Evolutionary conservation across 2,329 filamentous ascomycete genomes (phyloP), one percentile per base, ranked within the genome.

Genomic region (Helotiales sp.): DNA sequence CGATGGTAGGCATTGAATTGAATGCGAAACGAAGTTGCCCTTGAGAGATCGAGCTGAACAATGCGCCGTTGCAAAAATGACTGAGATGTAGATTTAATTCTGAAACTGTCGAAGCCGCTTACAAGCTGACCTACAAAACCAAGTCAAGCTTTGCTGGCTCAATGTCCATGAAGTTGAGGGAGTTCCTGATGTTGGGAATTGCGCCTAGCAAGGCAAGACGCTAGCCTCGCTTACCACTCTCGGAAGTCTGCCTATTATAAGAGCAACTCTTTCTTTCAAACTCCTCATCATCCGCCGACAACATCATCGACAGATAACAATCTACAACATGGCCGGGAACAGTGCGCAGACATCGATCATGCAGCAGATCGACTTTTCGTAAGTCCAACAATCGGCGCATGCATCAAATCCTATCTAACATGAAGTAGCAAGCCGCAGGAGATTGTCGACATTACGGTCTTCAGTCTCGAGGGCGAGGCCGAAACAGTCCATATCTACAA

Each of bases 401-500:
- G 31, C 31, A 15, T 10, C 12, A 1, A 12, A 25, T 1, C 9
- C 5, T 6, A 12, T 17, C 19, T 44, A 13, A 44, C 22, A 44
- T 17, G 8, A 17, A 8, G 34, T 17, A 38, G 34, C 13, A 22
- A 25, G 9, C 38, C 38, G 5, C 38, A 42, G 15, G 17, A 24
- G 38, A 42, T 42, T 24, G 19, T 42, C 38, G 25, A 22, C 2
- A 24, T 42, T 10, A 24, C 13, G 7, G 38, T 24, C 3, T 22
- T 22, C 5, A 22, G 25, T 38, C 22, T 10, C 38, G 2, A 42
- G 8, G 17, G 7, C 19, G 4, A 5, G 9, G 8, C 17, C 38
- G 8, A 24, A 22, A 24, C 17, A 22, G 48, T 40, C 50, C 17
- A 17, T 4, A n/a, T 53, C 12, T 36, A 58, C 33, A 60, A 57